Evolutionary conservation across 2,329 filamentous ascomycete genomes (phyloP).

Genomic region (Colletotrichum sp.): DNA sequence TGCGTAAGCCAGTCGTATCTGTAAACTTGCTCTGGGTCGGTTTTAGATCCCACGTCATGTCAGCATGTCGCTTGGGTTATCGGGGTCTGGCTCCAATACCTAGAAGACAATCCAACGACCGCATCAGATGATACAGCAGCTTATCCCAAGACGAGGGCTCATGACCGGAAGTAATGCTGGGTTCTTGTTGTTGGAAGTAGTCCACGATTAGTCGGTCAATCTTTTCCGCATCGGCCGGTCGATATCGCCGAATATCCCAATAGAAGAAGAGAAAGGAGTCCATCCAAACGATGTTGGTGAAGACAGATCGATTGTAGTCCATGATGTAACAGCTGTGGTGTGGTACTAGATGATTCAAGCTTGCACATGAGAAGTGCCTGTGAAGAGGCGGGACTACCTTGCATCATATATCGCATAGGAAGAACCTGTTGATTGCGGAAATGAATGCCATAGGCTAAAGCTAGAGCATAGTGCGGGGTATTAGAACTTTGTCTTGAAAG

Average conservation of each 20-base stretch:
- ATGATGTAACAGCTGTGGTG: not conserved
- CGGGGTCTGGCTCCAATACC: not conserved
- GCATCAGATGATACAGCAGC: fast-evolving
- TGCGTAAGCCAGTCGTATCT: not conserved
- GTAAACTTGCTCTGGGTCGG: not conserved
- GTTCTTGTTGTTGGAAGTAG: fast-evolving
- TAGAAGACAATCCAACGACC: fast-evolving
- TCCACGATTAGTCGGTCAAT: not conserved
- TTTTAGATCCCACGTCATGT: not conserved
- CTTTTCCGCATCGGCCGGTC: fast-evolving
- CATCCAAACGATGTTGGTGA: not conserved
- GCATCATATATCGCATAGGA: too few species aligned
- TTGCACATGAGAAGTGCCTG: too few species aligned
- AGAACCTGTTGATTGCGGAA: too few species aligned
- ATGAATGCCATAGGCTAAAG: too few species aligned
- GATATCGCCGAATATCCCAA: not conserved
- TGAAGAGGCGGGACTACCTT: too few species aligned
- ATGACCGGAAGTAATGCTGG: fast-evolving
- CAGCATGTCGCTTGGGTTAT: not conserved
- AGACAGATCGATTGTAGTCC: not conserved
- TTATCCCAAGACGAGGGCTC: not conserved
- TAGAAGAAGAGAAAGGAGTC: not conserved
- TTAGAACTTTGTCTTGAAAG: too few species aligned
- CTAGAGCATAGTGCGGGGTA: too few species aligned
- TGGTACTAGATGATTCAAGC: too few species aligned